A percentile compares a stretch with the other conserved stretches of the same genome.
Conservation (phyloP, 2,329 filamentous ascomycete species). For the Hymenoscyphus albidus region DNA sequence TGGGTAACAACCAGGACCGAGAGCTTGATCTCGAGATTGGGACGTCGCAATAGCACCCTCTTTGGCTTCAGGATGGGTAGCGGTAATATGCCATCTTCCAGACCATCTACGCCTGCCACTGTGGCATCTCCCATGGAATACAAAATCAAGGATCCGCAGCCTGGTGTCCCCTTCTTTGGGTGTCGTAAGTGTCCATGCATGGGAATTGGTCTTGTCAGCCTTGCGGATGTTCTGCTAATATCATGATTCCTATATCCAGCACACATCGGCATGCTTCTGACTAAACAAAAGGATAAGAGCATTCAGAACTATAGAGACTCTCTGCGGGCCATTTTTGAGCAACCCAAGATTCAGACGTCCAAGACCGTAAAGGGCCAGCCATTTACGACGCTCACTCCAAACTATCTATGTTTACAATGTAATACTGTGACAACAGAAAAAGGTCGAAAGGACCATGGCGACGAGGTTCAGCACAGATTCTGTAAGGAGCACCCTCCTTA, state of each 20-base stretch:
- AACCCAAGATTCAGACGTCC: constrained; percentile 61
- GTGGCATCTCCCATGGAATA: constrained; percentile 23
- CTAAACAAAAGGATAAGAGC: constrained; percentile 62
- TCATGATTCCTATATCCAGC: constrained; percentile 44
- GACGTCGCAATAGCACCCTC: background rate
- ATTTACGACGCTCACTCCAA: constrained; percentile 60
- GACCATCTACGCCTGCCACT: constrained; percentile 33
- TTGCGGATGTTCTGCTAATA: constrained; percentile 16
- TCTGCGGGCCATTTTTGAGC: constrained; percentile 66
- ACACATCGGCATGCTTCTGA: constrained; percentile 66
- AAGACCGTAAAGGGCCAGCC: constrained; percentile 54
- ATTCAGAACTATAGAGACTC: constrained; percentile 70
- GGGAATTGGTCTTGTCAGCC: constrained; percentile 15
- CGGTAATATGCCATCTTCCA: constrained; percentile 29
- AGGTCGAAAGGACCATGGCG: constrained; percentile 63
- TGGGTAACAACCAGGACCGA: background rate
- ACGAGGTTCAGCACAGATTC: constrained; percentile 67
- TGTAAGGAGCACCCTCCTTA: constrained; percentile 46
- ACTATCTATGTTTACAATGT: constrained; percentile 72
- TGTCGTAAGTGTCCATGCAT: constrained; percentile 49
- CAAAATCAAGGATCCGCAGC: constrained; percentile 56
- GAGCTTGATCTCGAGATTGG: background rate
- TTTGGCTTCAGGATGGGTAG: constrained; percentile 14
- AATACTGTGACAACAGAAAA: constrained; percentile 63
- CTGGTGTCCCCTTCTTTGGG: constrained; percentile 58